Conservation (phyloP, 2,329 filamentous ascomycete genomes). For the Diplodia seriata region DNA sequence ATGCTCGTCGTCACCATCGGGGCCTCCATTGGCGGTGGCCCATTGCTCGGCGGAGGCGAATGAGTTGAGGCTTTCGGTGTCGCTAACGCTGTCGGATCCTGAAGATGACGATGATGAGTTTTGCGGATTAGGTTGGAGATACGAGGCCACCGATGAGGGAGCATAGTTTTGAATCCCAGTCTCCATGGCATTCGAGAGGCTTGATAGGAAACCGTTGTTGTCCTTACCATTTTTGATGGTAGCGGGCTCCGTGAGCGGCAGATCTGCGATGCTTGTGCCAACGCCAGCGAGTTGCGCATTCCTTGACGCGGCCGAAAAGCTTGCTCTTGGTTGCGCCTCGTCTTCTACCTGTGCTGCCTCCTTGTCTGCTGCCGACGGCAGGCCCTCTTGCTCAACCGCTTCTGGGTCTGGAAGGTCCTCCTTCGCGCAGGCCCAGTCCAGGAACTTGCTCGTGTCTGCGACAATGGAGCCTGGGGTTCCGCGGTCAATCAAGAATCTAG, state of each 20-base stretch:
- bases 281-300: conserved; percentile 49
- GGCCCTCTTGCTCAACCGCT: conserved; percentile 38
- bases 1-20: background rate
- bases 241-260: conserved; percentile 37
- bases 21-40: conserved; percentile 41
- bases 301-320: conserved; percentile 42
- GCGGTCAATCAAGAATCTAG: conserved; percentile 88
- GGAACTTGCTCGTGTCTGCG: conserved; percentile 78
- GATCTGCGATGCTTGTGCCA: conserved; percentile 45
- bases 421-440: conserved; percentile 73
- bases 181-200: conserved; percentile 12
- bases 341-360: background rate
- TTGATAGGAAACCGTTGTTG: conserved; percentile 32
- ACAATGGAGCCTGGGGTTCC: conserved; percentile 83
- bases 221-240: conserved; percentile 33
- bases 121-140: conserved; percentile 22
- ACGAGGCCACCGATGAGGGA: conserved; percentile 28
- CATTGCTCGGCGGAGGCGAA: conserved; percentile 55
- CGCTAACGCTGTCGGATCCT: conserved; percentile 37
- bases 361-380: background rate
- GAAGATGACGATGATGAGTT: conserved; percentile 39
- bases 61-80: conserved; percentile 37
- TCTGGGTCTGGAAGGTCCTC: conserved; percentile 51
- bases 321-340: conserved; percentile 13
- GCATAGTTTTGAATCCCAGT: conserved; percentile 32